Evolutionary conservation across 106 monocot genomes (phyloP), one percentile per base, ranked within the genome.

Genomic region (Apostasia ramifera): DNA sequence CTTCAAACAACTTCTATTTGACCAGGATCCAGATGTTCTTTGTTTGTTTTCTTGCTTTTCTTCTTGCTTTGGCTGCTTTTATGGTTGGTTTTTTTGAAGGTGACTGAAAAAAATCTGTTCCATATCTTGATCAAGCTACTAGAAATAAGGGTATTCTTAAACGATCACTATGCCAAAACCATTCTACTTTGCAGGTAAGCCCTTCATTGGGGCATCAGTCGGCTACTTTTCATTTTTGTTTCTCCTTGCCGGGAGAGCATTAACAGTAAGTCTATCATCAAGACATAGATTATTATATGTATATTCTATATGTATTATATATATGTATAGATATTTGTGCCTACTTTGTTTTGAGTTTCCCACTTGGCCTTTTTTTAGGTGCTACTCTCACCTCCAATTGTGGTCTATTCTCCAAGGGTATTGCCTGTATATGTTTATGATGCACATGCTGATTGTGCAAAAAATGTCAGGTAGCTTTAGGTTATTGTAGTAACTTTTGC

Each of bases 371-470:
- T 60, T 70, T 68, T 51, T 64, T 80, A 97, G 95, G 89, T 97
- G 6, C 89, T 97, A 66, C 95, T 97, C 79, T 97, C 95, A 15
- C 95, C 95, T 38, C 92, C 95, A 43, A 89, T 97, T 79, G 92
- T 97, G n/a, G 92, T 97, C 45, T 97, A 97, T 83, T 97, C 95
- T 64, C 95, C 95, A 41, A 84, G 95, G 68, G 84, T 97, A 53
- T 76, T 97, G 56, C 95, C 95, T 49, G 92, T 92, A 40, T 97
- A 92, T 85, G 86, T 97, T 74, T 97, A 97, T 84, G 95, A 97
- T 87, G 92, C 95, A 61, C 95, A 97, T 87, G 92, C 95, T 72
- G 95, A 97, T 72, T 97, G 80, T 77, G 95, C 92, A 39, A 97
- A 97, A 80, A 97, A 97, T 82, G 92, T 97, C 66, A 97, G 95